phyloP scores from a whole-genome alignment of 805 yeast genomes.

The Kodamaea neixiangensis region DNA sequence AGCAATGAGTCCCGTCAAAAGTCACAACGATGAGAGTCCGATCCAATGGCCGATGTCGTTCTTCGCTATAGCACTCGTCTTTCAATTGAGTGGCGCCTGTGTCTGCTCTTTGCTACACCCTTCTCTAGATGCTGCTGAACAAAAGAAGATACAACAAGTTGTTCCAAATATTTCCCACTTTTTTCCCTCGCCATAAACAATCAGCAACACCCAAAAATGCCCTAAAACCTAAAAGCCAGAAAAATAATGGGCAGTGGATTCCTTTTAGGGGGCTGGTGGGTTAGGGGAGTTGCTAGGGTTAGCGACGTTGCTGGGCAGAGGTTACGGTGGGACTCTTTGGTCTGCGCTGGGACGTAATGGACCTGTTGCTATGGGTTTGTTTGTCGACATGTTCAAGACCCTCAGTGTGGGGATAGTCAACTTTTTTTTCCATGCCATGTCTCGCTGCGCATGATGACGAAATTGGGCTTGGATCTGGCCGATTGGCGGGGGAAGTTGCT shows the following conservation, averaged over 20 bases:
- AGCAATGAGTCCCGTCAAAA: not conserved
- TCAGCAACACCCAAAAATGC: not conserved
- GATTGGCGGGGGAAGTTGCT: not conserved
- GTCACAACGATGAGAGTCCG: too few species aligned
- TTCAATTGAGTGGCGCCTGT: not conserved
- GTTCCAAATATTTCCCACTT: conserved; percentile 4
- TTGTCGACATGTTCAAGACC: too few species aligned
- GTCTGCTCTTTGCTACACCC: not conserved
- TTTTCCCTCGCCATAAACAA: not conserved
- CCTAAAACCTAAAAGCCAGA: not conserved
- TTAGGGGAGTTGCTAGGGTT: not conserved
- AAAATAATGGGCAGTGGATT: not conserved
- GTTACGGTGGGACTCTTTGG: too few species aligned
- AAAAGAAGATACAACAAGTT: not conserved
- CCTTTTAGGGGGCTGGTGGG: not conserved
- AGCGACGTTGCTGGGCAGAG: too few species aligned
- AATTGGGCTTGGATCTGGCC: not conserved
- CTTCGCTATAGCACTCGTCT: not conserved
- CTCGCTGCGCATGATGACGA: not conserved
- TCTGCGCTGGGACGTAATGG: too few species aligned
- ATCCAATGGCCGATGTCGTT: too few species aligned
- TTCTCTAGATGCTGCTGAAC: not conserved
- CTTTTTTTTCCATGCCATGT: not conserved
- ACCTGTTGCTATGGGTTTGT: too few species aligned
- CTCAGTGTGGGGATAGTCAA: not conserved